Conservation (phyloP, 2,329 filamentous ascomycete species). For the Arthroderma uncinatum region DNA sequence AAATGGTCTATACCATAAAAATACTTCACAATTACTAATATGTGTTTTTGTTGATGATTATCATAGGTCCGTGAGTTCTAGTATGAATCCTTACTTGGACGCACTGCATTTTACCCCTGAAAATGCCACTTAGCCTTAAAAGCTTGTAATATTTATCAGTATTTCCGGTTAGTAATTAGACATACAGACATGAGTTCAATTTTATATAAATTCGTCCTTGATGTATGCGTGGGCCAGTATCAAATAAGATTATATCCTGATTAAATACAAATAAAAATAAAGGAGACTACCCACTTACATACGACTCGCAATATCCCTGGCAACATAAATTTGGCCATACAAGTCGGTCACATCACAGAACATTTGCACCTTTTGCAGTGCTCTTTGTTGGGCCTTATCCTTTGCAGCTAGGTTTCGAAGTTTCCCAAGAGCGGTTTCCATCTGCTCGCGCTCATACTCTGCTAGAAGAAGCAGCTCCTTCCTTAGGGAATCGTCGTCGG, state of each 20-base stretch:
- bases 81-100: too few relatives aligned
- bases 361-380: conserved; percentile 13
- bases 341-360: conserved; percentile 28
- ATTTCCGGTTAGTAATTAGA: too few relatives aligned
- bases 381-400: background rate
- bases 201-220: too few relatives aligned
- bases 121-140: too few relatives aligned
- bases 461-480: conserved; percentile 7
- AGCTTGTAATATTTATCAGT: too few relatives aligned
- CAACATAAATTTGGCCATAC: conserved; percentile 29
- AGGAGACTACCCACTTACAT: background rate
- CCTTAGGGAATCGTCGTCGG: conserved; percentile 22
- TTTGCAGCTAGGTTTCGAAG: background rate
- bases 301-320: conserved; percentile 20
- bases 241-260: background rate
- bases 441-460: background rate
- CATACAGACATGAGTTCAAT: too few relatives aligned
- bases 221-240: too few relatives aligned
- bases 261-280: background rate
- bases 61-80: too few relatives aligned
- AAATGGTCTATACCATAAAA: too few relatives aligned
- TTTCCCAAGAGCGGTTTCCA: background rate
- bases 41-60: too few relatives aligned
- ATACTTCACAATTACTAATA: too few relatives aligned
- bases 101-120: background rate